phyloP scores from a whole-genome alignment of 805 yeast species.

The Yarrowia keelungensis region DNA sequence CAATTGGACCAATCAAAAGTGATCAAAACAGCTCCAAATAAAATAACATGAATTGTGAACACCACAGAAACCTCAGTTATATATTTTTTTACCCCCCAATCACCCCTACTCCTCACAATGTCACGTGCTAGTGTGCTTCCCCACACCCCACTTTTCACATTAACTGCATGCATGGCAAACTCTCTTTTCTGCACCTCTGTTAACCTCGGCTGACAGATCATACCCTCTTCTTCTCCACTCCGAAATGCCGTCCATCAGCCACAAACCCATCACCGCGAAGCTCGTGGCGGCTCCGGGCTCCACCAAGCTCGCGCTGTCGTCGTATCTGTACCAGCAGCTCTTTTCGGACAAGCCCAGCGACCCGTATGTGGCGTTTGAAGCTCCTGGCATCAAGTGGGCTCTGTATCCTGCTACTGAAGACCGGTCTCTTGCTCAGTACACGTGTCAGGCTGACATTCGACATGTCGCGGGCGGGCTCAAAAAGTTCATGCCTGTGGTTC shows the following conservation, averaged over 20 bases:
- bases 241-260: constrained; percentile 27
- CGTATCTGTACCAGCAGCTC: constrained; percentile 11
- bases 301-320: constrained; percentile 22
- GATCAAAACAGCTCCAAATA: too few species aligned
- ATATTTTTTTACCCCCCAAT: too few species aligned
- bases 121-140: constrained; percentile 5
- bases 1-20: too few species aligned
- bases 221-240: neutral
- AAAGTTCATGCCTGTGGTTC: constrained; percentile 37
- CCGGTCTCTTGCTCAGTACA: neutral
- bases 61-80: too few species aligned
- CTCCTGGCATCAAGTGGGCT: constrained; percentile 35
- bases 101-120: neutral
- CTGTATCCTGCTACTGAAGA: constrained; percentile 26
- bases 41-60: too few species aligned
- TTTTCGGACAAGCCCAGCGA: constrained; percentile 17
- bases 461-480: constrained; percentile 39
- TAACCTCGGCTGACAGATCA: constrained; percentile 33
- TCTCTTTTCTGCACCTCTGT: constrained; percentile 1
- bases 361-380: constrained; percentile 26
- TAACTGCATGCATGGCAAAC: constrained; percentile 13
- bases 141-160: constrained; percentile 32
- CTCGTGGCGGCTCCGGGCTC: constrained; percentile 26
- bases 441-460: constrained; percentile 26
- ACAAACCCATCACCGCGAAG: constrained; percentile 35